phyloP scores from a whole-genome alignment of 202 grass and related monocot genomes.

The Eragrostis tef region DNA sequence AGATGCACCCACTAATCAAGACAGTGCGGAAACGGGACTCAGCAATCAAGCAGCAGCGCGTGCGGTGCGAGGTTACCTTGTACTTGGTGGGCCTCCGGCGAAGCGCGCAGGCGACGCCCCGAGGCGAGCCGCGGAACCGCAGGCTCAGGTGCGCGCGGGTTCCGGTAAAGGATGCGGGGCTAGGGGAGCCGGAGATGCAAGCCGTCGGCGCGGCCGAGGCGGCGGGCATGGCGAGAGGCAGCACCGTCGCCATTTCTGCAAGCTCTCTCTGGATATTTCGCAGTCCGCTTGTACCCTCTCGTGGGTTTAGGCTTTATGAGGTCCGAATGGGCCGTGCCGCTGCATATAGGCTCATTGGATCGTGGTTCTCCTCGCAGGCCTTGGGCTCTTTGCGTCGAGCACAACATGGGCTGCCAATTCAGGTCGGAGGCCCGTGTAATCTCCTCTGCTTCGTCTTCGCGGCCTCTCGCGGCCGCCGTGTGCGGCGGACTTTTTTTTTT shows the following conservation, averaged over 20 bases:
- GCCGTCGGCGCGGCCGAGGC: slow-evolving; percentile 1
- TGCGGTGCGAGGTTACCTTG: slow-evolving; percentile 41
- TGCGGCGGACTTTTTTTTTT: too few relatives aligned
- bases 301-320: slow-evolving; percentile 3
- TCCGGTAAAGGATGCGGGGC: background rate
- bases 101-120: slow-evolving; percentile 50
- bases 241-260: slow-evolving; percentile 44
- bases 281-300: background rate
- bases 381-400: background rate
- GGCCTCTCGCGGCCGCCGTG: too few relatives aligned
- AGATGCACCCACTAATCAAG: background rate
- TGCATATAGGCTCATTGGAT: background rate
- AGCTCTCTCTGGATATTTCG: slow-evolving; percentile 49
- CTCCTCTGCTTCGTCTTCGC: too few relatives aligned
- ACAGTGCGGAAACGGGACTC: background rate
- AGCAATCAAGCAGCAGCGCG: slow-evolving; percentile 10
- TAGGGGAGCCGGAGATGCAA: background rate
- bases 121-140: slow-evolving; percentile 4
- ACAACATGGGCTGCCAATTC: too few relatives aligned
- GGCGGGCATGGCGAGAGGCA: slow-evolving; percentile 48
- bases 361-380: background rate
- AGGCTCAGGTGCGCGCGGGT: background rate
- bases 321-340: background rate
- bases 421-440: too few relatives aligned
- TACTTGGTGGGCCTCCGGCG: slow-evolving; percentile 55